A percentile compares a stretch with the other conserved stretches of the same genome.
These are phyloP conservation scores for Aphanomyces astaci DNA, from an alignment of 352 stramenopile species.

Conservation along the genomic window DNA sequence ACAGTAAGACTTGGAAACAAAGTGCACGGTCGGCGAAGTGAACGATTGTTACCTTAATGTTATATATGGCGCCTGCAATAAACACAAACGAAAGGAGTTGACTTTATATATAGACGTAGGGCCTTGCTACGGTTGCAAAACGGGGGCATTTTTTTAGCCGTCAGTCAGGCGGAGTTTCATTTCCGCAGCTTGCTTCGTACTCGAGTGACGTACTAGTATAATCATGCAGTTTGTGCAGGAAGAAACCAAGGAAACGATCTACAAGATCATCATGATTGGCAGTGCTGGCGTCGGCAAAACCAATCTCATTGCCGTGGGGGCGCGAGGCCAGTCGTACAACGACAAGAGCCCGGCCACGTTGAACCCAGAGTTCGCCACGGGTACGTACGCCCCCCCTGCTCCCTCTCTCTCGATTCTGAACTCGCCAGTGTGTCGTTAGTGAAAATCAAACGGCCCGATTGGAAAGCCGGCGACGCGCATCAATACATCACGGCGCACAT, in stretches of 20 bases:
- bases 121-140: too few relatives aligned
- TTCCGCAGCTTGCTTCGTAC: neutral
- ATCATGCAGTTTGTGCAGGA: conserved; percentile 11
- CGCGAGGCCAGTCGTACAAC: conserved; percentile 49
- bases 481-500: conserved; percentile 60
- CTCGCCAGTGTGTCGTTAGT: conserved; percentile 26
- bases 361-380: conserved; percentile 57
- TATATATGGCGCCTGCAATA: too few relatives aligned
- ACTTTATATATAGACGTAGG: too few relatives aligned
- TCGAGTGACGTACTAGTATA: too few relatives aligned
- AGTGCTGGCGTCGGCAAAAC: conserved; percentile 56
- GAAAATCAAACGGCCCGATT: conserved; percentile 56
- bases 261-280: conserved; percentile 60
- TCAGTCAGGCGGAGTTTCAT: neutral
- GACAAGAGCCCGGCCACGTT: conserved; percentile 41
- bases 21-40: too few relatives aligned
- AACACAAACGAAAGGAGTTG: too few relatives aligned
- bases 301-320: conserved; percentile 48
- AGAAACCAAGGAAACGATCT: conserved; percentile 25
- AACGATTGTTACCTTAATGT: too few relatives aligned
- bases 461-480: conserved; percentile 58
- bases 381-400: too few relatives aligned
- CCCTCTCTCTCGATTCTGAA: neutral
- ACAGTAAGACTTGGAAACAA: too few relatives aligned
- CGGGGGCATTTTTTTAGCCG: neutral